These are phyloP conservation scores for Lentinula boryana DNA, from an alignment of 768 basidiomycete species.

Conservation along the genomic window DNA sequence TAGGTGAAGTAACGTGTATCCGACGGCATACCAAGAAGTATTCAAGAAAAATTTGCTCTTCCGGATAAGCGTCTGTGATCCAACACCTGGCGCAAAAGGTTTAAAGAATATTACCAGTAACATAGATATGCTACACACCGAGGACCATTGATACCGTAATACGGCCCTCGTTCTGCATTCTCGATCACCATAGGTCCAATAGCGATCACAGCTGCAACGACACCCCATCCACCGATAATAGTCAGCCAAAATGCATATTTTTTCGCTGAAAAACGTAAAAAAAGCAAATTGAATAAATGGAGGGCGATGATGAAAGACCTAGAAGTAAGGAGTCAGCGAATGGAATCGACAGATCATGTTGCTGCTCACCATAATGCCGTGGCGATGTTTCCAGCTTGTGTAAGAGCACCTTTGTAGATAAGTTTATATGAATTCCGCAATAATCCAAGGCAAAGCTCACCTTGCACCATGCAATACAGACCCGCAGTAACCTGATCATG, in stretches of 20 bases:
- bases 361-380: slow-evolving; percentile 29
- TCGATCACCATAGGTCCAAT: slow-evolving; percentile 30
- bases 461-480: slow-evolving; percentile 12
- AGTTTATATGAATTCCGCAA: background rate
- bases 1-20: background rate
- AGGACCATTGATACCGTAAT: slow-evolving; percentile 32
- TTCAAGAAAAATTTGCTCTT: slow-evolving; percentile 29
- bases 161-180: slow-evolving; percentile 23
- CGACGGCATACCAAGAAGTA: slow-evolving; percentile 30
- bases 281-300: slow-evolving; percentile 24
- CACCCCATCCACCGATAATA: slow-evolving; percentile 22
- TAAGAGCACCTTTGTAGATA: slow-evolving; percentile 22
- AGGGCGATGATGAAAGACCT: slow-evolving; percentile 12
- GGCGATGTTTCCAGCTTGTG: slow-evolving; percentile 35
- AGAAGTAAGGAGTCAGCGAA: background rate
- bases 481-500: slow-evolving; percentile 5
- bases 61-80: slow-evolving; percentile 33
- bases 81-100: slow-evolving; percentile 23
- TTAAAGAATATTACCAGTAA: background rate
- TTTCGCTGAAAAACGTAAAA: slow-evolving; percentile 22
- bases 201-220: slow-evolving; percentile 22
- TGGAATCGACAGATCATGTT: background rate
- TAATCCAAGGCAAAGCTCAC: background rate
- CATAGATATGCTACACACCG: slow-evolving; percentile 18
- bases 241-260: slow-evolving; percentile 16